Evolutionary conservation across 345 rosid species (phyloP).

Genomic region (Eucalyptus polybractea): DNA sequence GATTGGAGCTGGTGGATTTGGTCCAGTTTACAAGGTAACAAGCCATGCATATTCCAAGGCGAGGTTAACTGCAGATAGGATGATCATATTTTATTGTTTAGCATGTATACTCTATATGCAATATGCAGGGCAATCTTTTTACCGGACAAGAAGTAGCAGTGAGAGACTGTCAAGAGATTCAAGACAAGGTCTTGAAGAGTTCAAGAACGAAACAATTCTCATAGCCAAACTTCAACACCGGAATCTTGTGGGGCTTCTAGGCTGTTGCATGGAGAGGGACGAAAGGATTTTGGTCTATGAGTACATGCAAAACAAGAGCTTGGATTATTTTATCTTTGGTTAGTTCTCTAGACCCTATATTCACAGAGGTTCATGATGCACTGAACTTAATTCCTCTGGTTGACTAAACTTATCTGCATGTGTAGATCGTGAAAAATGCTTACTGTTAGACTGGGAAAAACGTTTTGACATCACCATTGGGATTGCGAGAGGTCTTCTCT

Average conservation of each 20-base stretch:
- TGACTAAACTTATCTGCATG: background rate
- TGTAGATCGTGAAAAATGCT: constrained; percentile 1
- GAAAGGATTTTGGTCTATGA: constrained; percentile 25
- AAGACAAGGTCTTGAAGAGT: constrained; percentile 25
- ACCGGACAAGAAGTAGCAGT: constrained; percentile 34
- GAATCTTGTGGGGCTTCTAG: constrained; percentile 36
- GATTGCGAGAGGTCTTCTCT: background rate
- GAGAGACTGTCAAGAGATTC: constrained; percentile 29
- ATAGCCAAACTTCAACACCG: constrained; percentile 46
- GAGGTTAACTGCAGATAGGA: background rate
- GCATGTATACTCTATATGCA: background rate
- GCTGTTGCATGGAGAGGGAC: constrained; percentile 30
- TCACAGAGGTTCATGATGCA: no score
- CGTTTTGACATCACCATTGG: background rate
- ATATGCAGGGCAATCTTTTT: constrained; percentile 19
- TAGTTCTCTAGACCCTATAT: background rate
- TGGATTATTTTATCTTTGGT: constrained; percentile 35
- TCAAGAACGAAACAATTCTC: constrained; percentile 20
- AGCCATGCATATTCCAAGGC: background rate
- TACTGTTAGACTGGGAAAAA: background rate
- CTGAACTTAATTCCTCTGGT: background rate
- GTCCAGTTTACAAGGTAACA: constrained; percentile 24
- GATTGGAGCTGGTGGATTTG: constrained; percentile 37
- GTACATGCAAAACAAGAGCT: constrained; percentile 24
- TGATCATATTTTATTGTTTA: no score